Evolutionary conservation across 257 asterid genomes (phyloP), one percentile per base, ranked within the genome.

Genomic region (Misopates orontium): DNA sequence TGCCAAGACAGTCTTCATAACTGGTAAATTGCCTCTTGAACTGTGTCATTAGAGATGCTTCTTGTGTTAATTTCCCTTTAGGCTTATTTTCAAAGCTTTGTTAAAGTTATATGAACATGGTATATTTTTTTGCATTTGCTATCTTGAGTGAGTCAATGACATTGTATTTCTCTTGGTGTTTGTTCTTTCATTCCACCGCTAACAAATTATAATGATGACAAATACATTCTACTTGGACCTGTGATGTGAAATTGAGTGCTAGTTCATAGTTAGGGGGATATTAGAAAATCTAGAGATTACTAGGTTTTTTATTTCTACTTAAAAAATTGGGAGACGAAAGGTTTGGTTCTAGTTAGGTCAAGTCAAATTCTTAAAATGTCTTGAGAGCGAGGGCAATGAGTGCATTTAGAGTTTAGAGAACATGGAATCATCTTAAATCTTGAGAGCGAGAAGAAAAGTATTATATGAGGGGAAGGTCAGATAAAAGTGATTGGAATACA

Each of bases 1-100:
- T 76, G 96, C 97, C 56, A 87, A 82, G 77, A 78, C 95, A 17
- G 92, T 93, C 70, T 93, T 82, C 84, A 66, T 90, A 77, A 93
- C 99, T 64, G 99, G 99, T 90, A 73, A 19, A 57, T 41, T 40
- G 23, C 54, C 20, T 60, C 22, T 57, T 48, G 15, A 64, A 44
- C 23, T 39, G 53, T 66, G 47, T 59, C 15, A 44, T 42, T 16
- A 42, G 41, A 19, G 69, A 39, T 48, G 53, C 48, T 53, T 63
- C 64, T 45, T 19, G 42, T 61, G 39, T 21, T 57, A 20, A 39
- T 1, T 18, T 71, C 31, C 56, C 66, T 19, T 47, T 52, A 28
- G 36, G 36, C 36, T 44, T 45, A 24, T 53, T 49, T 64, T 40
- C 39, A 51, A 55, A 22, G 41, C 3, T 10, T 56, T 28, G 11